phyloP scores from a whole-genome alignment of 371 early-diverging fungal species.

The Apophysomyces variabilis region DNA sequence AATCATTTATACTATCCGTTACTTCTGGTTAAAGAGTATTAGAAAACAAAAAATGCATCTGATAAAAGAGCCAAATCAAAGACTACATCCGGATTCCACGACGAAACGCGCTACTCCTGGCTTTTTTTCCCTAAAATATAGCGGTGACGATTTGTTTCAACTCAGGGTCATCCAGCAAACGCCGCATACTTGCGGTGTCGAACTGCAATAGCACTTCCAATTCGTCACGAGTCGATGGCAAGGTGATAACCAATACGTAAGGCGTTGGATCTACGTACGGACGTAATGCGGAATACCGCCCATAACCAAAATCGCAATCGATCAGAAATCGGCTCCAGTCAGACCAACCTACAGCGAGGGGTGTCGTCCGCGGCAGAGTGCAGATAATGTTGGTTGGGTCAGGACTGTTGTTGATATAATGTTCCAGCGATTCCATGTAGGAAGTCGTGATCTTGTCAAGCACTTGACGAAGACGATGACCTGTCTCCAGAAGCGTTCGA shows the following conservation, averaged over 20 bases:
- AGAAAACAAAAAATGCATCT: neutral
- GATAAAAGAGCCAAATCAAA: neutral
- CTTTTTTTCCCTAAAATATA: neutral
- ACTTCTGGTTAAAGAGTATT: too few relatives aligned
- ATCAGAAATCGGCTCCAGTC: conserved; percentile 23
- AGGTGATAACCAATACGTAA: conserved; percentile 13
- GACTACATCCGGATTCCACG: too few relatives aligned
- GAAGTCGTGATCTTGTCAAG: conserved; percentile 11
- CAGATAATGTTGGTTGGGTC: conserved; percentile 12
- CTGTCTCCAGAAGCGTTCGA: conserved; percentile 12
- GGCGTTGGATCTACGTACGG: conserved; percentile 25
- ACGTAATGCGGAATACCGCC: conserved; percentile 10
- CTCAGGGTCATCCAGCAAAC: conserved; percentile 18
- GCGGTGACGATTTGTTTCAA: conserved; percentile 14
- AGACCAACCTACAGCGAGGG: conserved; percentile 19
- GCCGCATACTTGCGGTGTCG: conserved; percentile 15
- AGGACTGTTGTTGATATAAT: conserved; percentile 15
- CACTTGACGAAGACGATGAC: conserved; percentile 5
- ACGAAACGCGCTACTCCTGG: neutral
- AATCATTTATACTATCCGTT: too few relatives aligned
- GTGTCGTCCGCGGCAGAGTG: conserved; percentile 12
- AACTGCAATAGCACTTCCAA: conserved; percentile 21
- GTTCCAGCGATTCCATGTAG: conserved; percentile 25
- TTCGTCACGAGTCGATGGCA: conserved; percentile 10
- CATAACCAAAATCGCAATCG: conserved; percentile 18